Percentiles rank a stretch among this genome's conserved stretches.
Evolutionary conservation across 495 filamentous ascomycete genomes (phyloP).

Genomic region (Neurospora sp.): DNA sequence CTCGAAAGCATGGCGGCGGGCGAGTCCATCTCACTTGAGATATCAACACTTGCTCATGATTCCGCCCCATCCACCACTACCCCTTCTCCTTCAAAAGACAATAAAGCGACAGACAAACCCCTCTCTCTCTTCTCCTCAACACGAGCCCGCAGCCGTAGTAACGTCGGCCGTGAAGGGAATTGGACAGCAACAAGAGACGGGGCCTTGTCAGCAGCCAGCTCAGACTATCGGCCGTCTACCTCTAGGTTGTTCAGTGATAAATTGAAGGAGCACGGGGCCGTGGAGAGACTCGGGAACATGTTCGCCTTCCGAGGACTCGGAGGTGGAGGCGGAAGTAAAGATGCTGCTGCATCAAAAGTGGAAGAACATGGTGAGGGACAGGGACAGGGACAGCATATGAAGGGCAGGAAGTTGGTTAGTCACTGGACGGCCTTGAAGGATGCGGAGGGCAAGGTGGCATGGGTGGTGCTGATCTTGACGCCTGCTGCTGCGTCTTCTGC

Average conservation of each 20-base stretch:
- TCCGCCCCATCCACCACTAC: background rate
- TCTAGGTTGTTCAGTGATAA: constrained; percentile 13
- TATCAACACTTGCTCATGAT: background rate
- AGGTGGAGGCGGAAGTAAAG: background rate
- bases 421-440: constrained; percentile 48
- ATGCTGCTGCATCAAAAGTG: background rate
- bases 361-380: background rate
- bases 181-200: background rate
- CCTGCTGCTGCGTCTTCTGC: constrained; percentile 6
- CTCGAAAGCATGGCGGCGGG: constrained; percentile 29
- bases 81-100: background rate
- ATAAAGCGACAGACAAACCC: background rate
- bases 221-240: background rate
- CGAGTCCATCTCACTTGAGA: constrained; percentile 14
- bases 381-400: background rate
- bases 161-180: background rate
- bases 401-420: constrained; percentile 34
- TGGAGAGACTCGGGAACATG: constrained; percentile 12
- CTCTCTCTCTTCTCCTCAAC: constrained; percentile 11
- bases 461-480: constrained; percentile 35
- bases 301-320: background rate
- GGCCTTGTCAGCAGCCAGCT: background rate
- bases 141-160: background rate
- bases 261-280: constrained; percentile 17
- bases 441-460: constrained; percentile 32